These are phyloP conservation scores for Trichoderma koningiopsis DNA, from an alignment of 2,329 filamentous ascomycete species.

Conservation along the genomic window DNA sequence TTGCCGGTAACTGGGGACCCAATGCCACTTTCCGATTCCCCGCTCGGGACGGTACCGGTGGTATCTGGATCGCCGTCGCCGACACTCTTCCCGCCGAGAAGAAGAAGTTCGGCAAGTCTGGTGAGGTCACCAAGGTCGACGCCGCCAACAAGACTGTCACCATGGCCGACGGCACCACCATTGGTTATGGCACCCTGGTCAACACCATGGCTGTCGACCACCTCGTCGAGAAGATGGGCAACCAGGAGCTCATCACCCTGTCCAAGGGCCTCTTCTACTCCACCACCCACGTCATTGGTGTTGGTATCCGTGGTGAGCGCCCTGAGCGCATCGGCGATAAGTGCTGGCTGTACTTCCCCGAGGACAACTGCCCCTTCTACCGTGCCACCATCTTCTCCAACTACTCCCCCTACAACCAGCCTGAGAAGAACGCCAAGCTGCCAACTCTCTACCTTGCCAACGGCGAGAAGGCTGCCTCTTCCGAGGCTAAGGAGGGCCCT, in stretches of 20 bases:
- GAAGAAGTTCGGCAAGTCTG: slow-evolving; percentile 83
- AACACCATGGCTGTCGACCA: slow-evolving; percentile 96
- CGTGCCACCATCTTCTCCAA: slow-evolving; percentile 99
- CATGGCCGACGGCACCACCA: slow-evolving; percentile 79
- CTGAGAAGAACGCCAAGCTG: slow-evolving; percentile 77
- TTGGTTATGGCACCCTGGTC: slow-evolving; percentile 90
- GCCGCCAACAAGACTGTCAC: slow-evolving; percentile 81
- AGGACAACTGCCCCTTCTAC: slow-evolving; percentile 99
- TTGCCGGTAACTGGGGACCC: slow-evolving; percentile 95
- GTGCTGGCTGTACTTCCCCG: slow-evolving; percentile 99
- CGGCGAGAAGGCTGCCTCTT: slow-evolving; percentile 75
- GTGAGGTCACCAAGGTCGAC: slow-evolving; percentile 83
- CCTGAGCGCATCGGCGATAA: slow-evolving; percentile 98
- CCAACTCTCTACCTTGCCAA: slow-evolving; percentile 83
- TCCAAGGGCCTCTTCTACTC: slow-evolving; percentile 96
- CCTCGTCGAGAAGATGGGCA: slow-evolving; percentile 82
- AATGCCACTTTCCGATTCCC: slow-evolving; percentile 99
- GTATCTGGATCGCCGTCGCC: slow-evolving; percentile 98
- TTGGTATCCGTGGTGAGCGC: slow-evolving; percentile 87
- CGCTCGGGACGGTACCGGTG: slow-evolving; percentile 90
- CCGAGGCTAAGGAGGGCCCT: slow-evolving; percentile 78
- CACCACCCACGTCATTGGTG: slow-evolving; percentile 94
- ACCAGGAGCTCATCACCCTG: slow-evolving; percentile 78
- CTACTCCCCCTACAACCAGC: slow-evolving; percentile 99
- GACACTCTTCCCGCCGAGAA: slow-evolving; percentile 91